Conservation (phyloP, 129 eudicot genomes). For the Deinandra increscens region DNA sequence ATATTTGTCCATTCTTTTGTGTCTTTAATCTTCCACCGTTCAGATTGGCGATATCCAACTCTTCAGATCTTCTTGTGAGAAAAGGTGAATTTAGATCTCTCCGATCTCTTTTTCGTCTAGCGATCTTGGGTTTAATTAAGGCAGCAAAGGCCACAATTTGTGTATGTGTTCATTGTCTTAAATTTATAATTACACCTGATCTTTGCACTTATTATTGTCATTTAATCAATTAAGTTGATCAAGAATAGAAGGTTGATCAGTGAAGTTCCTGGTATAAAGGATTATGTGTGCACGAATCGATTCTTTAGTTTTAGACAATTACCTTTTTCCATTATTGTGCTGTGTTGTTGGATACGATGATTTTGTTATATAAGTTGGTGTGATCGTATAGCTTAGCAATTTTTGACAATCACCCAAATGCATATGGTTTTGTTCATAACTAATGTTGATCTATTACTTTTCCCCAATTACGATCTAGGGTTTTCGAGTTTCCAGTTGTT, state of each 20-base stretch:
- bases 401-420: conserved; percentile 17
- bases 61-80: not conserved
- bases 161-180: conserved; percentile 12
- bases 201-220: not conserved
- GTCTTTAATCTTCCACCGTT: not conserved
- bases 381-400: not conserved
- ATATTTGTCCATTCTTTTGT: conserved; percentile 8
- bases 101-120: not conserved
- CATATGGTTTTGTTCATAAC: not conserved
- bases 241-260: conserved; percentile 22
- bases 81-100: conserved; percentile 16
- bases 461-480: conserved; percentile 20
- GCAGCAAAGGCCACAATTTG: not conserved
- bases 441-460: conserved; percentile 1
- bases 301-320: conserved; percentile 1
- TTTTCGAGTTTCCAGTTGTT: conserved; percentile 12
- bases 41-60: not conserved
- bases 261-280: not conserved
- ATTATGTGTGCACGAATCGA: conserved; percentile 3
- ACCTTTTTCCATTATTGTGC: conserved; percentile 6
- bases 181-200: conserved; percentile 19
- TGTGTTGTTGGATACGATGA: not conserved
- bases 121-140: conserved; percentile 7
- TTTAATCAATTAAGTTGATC: conserved; percentile 19
- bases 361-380: conserved; percentile 1